phyloP scores from a whole-genome alignment of 148 eudicot species.

The Fallopia convolvulus region DNA sequence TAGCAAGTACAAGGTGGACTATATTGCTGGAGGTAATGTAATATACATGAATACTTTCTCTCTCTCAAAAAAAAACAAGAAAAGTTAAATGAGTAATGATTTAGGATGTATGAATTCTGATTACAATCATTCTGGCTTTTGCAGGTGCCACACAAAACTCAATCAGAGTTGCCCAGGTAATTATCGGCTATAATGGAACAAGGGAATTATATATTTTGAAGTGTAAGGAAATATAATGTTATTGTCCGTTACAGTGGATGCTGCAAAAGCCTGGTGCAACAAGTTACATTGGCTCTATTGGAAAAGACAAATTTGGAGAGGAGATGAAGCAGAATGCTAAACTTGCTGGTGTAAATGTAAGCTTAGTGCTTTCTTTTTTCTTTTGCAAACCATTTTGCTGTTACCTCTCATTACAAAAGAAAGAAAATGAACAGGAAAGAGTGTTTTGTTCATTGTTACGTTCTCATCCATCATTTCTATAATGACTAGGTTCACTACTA shows the following conservation, averaged over 20 bases:
- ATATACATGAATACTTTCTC: not conserved
- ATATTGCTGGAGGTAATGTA: slow-evolving; percentile 87
- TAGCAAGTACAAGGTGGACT: slow-evolving; percentile 71
- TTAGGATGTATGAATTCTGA: slow-evolving; percentile 3
- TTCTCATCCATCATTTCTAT: not conserved
- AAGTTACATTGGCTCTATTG: slow-evolving; percentile 86
- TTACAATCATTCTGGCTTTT: not conserved
- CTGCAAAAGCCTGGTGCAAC: slow-evolving; percentile 90
- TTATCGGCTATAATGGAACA: not conserved
- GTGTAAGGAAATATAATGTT: not conserved
- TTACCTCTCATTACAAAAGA: not conserved
- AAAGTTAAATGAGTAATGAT: not conserved
- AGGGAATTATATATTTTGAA: not conserved
- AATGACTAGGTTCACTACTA: slow-evolving; percentile 68
- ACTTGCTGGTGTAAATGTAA: slow-evolving; percentile 76
- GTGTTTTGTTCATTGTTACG: not conserved
- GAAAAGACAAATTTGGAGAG: slow-evolving; percentile 96
- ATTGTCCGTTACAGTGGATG: slow-evolving; percentile 65
- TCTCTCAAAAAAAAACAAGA: not conserved
- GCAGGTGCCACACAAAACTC: slow-evolving; percentile 97
- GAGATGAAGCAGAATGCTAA: slow-evolving; percentile 79
- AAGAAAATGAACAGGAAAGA: not conserved
- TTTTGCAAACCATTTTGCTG: not conserved
- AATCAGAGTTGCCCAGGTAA: slow-evolving; percentile 92
- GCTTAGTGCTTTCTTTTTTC: not conserved